Evolutionary conservation across 371 early-diverging fungal species (phyloP).

Genomic region (Lichtheimia corymbifera): DNA sequence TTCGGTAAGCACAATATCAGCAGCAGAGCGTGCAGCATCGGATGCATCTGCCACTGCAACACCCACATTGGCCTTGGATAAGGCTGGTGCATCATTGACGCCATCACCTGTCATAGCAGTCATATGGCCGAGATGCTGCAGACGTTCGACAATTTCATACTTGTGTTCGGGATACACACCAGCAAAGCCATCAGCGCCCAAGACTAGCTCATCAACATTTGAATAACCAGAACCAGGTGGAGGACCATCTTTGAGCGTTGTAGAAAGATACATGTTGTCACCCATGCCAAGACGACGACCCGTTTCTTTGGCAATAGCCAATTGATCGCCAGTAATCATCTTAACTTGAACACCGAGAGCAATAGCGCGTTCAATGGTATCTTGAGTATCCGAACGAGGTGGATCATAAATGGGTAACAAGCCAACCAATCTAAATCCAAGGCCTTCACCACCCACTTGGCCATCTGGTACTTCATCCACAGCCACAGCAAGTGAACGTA

Average conservation of each 20-base stretch:
- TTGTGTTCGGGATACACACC: constrained; percentile 94
- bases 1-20: constrained; percentile 76
- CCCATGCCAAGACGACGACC: constrained; percentile 78
- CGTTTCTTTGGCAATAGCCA: constrained; percentile 89
- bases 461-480: constrained; percentile 63
- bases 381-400: constrained; percentile 80
- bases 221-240: constrained; percentile 72
- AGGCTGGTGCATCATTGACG: constrained; percentile 96
- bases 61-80: constrained; percentile 84
- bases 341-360: constrained; percentile 88
- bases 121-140: constrained; percentile 80
- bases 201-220: constrained; percentile 78
- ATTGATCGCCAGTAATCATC: constrained; percentile 96
- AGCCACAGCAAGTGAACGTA: constrained; percentile 82
- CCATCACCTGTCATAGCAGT: constrained; percentile 96
- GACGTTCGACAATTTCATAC: constrained; percentile 88
- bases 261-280: constrained; percentile 72
- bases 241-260: constrained; percentile 74
- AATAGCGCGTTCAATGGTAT: constrained; percentile 84
- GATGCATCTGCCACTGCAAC: constrained; percentile 83
- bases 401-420: constrained; percentile 88
- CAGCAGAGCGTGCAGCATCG: constrained; percentile 77
- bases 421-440: constrained; percentile 60
- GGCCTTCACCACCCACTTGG: constrained; percentile 44
- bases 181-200: constrained; percentile 86